Percentiles rank a stretch among this genome's conserved stretches.
phyloP scores from a whole-genome alignment of 352 stramenopile species.

The Pythium rishiriense region DNA sequence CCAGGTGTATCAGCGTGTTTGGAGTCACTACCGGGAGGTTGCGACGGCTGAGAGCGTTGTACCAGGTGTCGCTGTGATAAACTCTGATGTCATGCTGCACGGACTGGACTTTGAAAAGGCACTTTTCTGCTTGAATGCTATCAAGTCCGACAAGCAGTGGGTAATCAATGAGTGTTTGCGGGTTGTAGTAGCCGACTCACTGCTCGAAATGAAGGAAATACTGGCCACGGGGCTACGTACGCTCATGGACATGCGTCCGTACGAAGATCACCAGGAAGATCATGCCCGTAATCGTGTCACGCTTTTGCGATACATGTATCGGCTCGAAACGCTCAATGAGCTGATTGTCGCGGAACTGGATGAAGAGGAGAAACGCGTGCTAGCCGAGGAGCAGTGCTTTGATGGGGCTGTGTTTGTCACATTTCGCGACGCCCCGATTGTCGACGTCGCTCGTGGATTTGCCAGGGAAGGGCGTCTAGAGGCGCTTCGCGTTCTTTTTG shows the following conservation, averaged over 20 bases:
- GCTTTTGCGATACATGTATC: constrained; percentile 27
- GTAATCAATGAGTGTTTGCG: constrained; percentile 46
- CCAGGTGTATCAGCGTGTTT: constrained; percentile 51
- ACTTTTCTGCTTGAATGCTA: constrained; percentile 41
- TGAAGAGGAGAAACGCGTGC: constrained; percentile 6
- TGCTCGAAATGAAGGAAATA: constrained; percentile 59
- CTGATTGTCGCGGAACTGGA: constrained; percentile 22
- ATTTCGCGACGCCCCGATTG: constrained; percentile 37
- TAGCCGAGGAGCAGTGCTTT: constrained; percentile 37
- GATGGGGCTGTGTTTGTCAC: constrained; percentile 39
- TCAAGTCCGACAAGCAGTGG: constrained; percentile 50
- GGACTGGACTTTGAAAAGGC: constrained; percentile 21
- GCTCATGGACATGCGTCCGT: constrained; percentile 8
- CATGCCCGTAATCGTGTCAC: constrained; percentile 2
- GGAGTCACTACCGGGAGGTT: constrained; percentile 37
- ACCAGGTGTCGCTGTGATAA: constrained; percentile 12
- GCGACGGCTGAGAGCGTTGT: constrained; percentile 8
- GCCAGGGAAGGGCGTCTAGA: constrained; percentile 48
- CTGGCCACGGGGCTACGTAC: constrained; percentile 45
- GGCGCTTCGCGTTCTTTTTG: constrained; percentile 47
- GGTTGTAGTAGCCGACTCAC: constrained; percentile 40
- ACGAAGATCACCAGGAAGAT: neutral
- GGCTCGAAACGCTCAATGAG: constrained; percentile 27
- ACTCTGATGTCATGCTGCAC: constrained; percentile 4
- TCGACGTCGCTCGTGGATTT: constrained; percentile 44